Percentiles rank a stretch among this genome's conserved stretches.
phyloP scores from a whole-genome alignment of 768 basidiomycete genomes.

The Lactifluus hygrophoroides region DNA sequence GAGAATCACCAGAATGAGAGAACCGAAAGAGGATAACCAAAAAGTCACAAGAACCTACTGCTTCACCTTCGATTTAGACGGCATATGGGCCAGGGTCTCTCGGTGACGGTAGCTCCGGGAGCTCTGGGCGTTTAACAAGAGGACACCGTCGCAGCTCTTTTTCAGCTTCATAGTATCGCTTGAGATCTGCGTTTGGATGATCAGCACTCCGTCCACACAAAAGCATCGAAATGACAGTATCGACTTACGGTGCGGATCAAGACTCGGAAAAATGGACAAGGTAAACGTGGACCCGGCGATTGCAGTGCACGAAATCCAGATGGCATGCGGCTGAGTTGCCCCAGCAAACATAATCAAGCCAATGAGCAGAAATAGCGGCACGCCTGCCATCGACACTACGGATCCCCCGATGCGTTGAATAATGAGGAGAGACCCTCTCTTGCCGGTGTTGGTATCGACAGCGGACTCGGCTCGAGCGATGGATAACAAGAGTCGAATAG shows the following conservation, averaged over 20 bases:
- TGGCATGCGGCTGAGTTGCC: no score
- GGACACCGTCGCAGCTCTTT: constrained; percentile 1
- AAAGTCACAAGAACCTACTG: no score
- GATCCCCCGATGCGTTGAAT: constrained; percentile 7
- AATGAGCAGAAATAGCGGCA: constrained; percentile 5
- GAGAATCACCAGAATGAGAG: no score
- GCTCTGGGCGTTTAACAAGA: neutral
- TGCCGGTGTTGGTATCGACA: no score
- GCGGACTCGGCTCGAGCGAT: no score
- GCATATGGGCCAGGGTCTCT: neutral
- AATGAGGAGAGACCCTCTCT: neutral
- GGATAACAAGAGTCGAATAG: no score
- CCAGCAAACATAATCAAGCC: constrained; percentile 7
- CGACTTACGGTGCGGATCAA: neutral
- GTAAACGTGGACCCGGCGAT: neutral
- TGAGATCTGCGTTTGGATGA: neutral
- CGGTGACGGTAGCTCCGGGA: neutral
- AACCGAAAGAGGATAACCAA: no score
- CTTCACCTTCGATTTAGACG: neutral
- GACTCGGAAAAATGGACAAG: neutral
- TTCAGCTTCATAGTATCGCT: constrained; percentile 7
- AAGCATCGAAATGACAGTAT: neutral
- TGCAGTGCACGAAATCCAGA: no score
- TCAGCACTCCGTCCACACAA: no score
- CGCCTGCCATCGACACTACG: neutral